phyloP scores from a whole-genome alignment of 768 basidiomycete species.

The Phaeotremella fagi region DNA sequence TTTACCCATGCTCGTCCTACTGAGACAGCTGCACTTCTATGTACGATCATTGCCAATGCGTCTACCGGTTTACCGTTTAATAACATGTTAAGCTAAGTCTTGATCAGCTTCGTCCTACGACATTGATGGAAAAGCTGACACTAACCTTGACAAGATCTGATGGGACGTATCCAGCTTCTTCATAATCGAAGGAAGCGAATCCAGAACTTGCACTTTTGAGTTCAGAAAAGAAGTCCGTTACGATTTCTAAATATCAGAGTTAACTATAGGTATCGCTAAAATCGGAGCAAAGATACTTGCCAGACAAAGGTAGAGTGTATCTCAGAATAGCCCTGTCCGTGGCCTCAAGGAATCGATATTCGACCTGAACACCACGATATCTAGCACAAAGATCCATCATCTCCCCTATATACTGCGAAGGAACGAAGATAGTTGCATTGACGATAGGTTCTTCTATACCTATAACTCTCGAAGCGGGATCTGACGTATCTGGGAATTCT shows the following conservation, averaged over 20 bases:
- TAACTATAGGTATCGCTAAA: too few species aligned
- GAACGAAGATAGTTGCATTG: conserved; percentile 87
- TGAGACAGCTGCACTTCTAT: conserved; percentile 67
- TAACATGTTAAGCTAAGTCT: conserved; percentile 74
- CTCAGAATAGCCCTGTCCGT: conserved; percentile 66
- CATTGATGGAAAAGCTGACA: neutral
- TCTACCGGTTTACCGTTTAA: conserved; percentile 86
- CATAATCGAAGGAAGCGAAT: conserved; percentile 62
- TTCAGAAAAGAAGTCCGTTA: conserved; percentile 90
- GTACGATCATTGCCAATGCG: conserved; percentile 86
- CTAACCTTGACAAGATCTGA: conserved; percentile 78
- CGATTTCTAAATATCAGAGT: conserved; percentile 60
- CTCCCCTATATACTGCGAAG: conserved; percentile 83
- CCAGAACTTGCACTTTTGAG: conserved; percentile 68
- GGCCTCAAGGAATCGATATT: conserved; percentile 74
- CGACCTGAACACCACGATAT: conserved; percentile 75
- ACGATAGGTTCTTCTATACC: conserved; percentile 89
- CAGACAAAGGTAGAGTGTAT: conserved; percentile 70
- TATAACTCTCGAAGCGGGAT: conserved; percentile 56
- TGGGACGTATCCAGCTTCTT: conserved; percentile 79
- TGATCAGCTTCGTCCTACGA: conserved; percentile 1
- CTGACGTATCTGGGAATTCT: conserved; percentile 81
- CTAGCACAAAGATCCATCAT: conserved; percentile 93
- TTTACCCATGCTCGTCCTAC: conserved; percentile 82
- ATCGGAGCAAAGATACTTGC: conserved; percentile 3